Conservation (phyloP, 2,329 filamentous ascomycete genomes). For the Exophiala sp. region DNA sequence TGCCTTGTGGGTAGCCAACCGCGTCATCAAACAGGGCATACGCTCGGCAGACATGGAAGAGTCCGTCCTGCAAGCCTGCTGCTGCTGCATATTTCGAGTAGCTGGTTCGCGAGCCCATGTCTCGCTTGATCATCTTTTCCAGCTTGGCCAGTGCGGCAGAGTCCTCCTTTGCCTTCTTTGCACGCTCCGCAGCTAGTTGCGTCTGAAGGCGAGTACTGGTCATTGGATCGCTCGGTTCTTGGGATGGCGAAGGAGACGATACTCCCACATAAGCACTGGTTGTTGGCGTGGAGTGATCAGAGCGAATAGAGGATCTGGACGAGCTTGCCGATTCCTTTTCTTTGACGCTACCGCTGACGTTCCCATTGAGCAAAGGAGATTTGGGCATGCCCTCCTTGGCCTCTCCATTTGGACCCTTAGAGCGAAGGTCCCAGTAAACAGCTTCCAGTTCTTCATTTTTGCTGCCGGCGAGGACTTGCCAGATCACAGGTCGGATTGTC, state of each 20-base stretch:
- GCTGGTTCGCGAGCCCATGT: conserved; percentile 86
- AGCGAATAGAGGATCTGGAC: conserved; percentile 78
- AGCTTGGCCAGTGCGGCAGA: conserved; percentile 67
- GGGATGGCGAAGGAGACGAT: conserved; percentile 51
- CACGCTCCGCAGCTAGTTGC: conserved; percentile 59
- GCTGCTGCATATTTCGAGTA: conserved; percentile 94
- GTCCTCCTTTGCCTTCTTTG: conserved; percentile 75
- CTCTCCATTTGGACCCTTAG: conserved; percentile 75
- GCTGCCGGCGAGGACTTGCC: conserved; percentile 94
- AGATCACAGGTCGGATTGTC: conserved; percentile 94
- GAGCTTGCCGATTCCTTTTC: conserved; percentile 65
- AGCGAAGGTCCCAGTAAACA: conserved; percentile 76
- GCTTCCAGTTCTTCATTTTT: conserved; percentile 85
- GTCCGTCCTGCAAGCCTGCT: conserved; percentile 81
- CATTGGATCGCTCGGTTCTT: conserved; percentile 57
- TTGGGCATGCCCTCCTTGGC: conserved; percentile 42
- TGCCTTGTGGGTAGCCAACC: conserved; percentile 95
- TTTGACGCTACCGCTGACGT: conserved; percentile 49
- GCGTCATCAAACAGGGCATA: conserved; percentile 92
- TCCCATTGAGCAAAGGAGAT: conserved; percentile 33
- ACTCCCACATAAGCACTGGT: conserved; percentile 52
- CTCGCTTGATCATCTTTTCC: conserved; percentile 85
- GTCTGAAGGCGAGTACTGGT: conserved; percentile 55
- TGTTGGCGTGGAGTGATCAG: conserved; percentile 61
- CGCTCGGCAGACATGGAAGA: conserved; percentile 94